These are phyloP conservation scores for Collybia sordida DNA, from an alignment of 768 basidiomycete genomes.

Conservation along the genomic window DNA sequence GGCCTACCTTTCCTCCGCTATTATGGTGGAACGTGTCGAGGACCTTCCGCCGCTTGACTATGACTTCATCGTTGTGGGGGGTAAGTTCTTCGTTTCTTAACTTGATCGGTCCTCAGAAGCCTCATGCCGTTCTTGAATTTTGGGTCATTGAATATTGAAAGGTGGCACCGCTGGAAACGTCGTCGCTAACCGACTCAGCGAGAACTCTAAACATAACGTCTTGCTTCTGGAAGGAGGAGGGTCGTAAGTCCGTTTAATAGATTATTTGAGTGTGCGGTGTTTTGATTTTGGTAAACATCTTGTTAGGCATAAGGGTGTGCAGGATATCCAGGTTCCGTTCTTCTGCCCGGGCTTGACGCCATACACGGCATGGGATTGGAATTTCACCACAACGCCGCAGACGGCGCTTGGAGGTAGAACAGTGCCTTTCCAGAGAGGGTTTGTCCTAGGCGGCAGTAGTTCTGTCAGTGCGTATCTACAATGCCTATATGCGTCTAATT, in stretches of 20 bases:
- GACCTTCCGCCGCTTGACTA: constrained; percentile 11
- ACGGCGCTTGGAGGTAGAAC: constrained; percentile 19
- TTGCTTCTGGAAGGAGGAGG: constrained; percentile 40
- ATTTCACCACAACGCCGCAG: constrained; percentile 26
- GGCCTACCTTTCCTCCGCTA: background rate
- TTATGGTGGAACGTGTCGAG: constrained; percentile 1
- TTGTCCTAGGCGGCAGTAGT: constrained; percentile 27
- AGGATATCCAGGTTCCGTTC: constrained; percentile 10
- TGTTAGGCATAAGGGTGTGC: constrained; percentile 9
- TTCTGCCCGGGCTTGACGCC: constrained; percentile 8
- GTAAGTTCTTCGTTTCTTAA: constrained; percentile 4
- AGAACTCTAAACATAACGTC: constrained; percentile 35
- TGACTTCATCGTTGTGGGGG: constrained; percentile 24
- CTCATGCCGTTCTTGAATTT: background rate
- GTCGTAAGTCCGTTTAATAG: constrained; percentile 9
- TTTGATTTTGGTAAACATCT: background rate
- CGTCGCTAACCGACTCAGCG: constrained; percentile 29
- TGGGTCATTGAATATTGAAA: constrained; percentile 31
- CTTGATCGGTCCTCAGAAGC: no score
- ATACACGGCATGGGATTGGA: constrained; percentile 19
- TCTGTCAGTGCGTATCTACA: constrained; percentile 23
- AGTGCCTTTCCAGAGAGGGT: constrained; percentile 23
- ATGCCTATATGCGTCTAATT: background rate
- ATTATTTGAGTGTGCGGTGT: background rate
- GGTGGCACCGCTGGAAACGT: constrained; percentile 18